Evolutionary conservation across 2,329 filamentous ascomycete genomes (phyloP), one percentile per base, ranked within the genome.

Genomic region (Graphilbum ipis-grandicollis): DNA sequence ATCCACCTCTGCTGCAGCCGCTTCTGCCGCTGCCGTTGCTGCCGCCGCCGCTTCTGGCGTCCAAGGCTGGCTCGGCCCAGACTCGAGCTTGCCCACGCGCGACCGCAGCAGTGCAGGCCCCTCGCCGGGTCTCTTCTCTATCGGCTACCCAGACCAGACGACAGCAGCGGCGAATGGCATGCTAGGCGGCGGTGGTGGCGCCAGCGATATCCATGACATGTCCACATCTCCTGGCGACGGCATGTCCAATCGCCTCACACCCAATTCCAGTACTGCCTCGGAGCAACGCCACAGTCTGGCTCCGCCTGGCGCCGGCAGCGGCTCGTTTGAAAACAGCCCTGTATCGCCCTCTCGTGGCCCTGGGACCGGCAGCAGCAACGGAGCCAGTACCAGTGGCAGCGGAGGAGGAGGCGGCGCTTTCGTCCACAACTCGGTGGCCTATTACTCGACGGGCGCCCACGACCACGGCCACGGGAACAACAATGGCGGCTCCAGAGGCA

Each of bases 211-310:
- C 18, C 64, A 62, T 36, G 64, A 66, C 31, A 48, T 62, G 38
- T 65, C 62, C 1, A 56, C 54, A 4, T 70, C 68, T 0, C 60
- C 66, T 3, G 66, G 68, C 15, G 59, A 57, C 18, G 59, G 57
- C 7, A 55, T 55, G 34, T 72, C 69, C 3, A 68, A 61, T 41
- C 56, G 65, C n/a, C 68, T 63, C 18, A 75, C 71, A 10, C 71
- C 71, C 3, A 74, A 68, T 46, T 75, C 71, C 4, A 71, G 65
- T 46, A 56, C 55, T 7, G 52, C 57, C 2, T 65, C 64, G 2
- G 63, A 67, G n/a, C 50, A 56, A 19, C 51, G 52, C 14, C 52
- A 54, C 22, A 44, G 31, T 17, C 41, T 50, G 38, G 35, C 52
- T 44, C 42, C 43, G 12, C 37, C 37, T 9, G 14, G 26, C 26